Evolutionary conservation across 805 yeast genomes (phyloP), one percentile per base, ranked within the genome.

Genomic region (Tetrapisispora taiwanensis): DNA sequence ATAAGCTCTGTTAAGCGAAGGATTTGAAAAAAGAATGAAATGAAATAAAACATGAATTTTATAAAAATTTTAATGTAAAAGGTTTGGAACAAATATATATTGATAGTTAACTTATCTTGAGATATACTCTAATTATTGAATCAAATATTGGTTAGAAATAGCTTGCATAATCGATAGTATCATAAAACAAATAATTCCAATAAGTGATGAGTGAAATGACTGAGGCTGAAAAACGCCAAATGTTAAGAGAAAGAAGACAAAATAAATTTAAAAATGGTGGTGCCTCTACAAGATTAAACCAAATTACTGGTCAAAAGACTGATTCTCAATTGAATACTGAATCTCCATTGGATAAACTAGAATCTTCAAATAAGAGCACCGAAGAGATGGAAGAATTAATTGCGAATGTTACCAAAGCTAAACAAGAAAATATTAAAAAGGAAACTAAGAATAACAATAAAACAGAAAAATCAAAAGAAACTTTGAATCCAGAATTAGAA

Each of bases 201-300:
- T 4, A 7, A 12, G 30, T 7, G 7, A 72, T 73, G 77, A 60
- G 71, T 41, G 69, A 63, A 30, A 27, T 74, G 26, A 61, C 71
- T 30, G 79, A 76, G 7, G 79, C 77, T 34, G 85, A 79, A 50
- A 78, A 73, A 61, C 74, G 78, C 54, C 67, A 68, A 43, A 52
- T 78, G 19, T 60, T 80, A 37, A 69, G 84, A 46, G 84, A 81
- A 55, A 71, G 83, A 56, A 71, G 87, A 55, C 79, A 75, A 36
- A 79, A 82, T 48, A 79, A 78, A 56, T 70, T 80, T 68, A 63
- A 68, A 41, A 69, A 71, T 49, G 80, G 81, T 4, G 73, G 72
- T 38, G 81, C 79, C 18, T 55, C 75, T 3, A 68, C 68, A 18
- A 65, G 87, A 48, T 60, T 81, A 53, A 75, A 72, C 48, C 71